Evolutionary conservation across 139 green algal genomes (phyloP).

Genomic region (Deuterostichococcus epilithicus): DNA sequence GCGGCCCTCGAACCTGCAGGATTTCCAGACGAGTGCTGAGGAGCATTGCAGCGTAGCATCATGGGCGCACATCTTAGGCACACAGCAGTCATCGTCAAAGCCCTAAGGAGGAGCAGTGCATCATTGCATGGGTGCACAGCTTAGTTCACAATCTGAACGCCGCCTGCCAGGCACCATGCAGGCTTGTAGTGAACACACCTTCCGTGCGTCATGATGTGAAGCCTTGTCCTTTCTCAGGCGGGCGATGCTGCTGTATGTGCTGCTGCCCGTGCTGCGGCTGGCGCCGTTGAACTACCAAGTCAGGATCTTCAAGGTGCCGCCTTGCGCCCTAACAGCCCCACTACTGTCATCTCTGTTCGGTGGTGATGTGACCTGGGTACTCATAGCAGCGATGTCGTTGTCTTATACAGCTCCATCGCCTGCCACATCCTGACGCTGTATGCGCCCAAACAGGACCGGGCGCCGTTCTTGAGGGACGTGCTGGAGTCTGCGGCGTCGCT

Average conservation of each 20-base stretch:
- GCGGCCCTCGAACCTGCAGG: neutral
- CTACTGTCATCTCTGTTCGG: neutral
- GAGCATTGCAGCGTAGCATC: neutral
- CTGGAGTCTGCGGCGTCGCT: neutral
- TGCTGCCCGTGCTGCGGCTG: constrained; percentile 12
- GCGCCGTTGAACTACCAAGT: constrained; percentile 2
- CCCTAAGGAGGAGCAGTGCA: neutral
- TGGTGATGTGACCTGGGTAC: too few relatives aligned
- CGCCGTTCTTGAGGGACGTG: neutral
- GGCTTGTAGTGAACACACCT: neutral
- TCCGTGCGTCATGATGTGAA: neutral
- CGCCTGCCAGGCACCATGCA: neutral
- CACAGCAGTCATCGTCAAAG: neutral
- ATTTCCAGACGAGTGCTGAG: neutral
- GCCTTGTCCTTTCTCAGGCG: constrained; percentile 3
- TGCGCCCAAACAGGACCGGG: neutral
- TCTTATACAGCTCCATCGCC: neutral
- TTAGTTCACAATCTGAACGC: neutral
- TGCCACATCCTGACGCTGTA: neutral
- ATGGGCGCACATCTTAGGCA: neutral
- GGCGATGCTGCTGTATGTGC: constrained; percentile 14
- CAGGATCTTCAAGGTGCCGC: neutral
- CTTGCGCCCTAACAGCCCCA: neutral
- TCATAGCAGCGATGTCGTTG: neutral
- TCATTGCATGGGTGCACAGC: too few relatives aligned